Evolutionary conservation across 2,329 filamentous ascomycete genomes (phyloP), one percentile per base, ranked within the genome.

Genomic region (Capronia americana): DNA sequence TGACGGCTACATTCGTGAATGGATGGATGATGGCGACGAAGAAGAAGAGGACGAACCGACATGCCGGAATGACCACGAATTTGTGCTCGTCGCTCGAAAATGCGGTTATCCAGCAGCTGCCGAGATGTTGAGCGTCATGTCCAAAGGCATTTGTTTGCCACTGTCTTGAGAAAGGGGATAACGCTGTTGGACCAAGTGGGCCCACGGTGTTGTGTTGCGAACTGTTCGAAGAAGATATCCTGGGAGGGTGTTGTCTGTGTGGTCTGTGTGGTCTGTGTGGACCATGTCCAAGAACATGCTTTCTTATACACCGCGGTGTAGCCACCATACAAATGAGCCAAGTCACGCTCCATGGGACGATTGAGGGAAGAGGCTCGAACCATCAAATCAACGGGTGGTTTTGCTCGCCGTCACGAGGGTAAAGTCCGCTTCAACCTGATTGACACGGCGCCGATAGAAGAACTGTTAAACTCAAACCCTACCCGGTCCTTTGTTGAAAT

Each of bases 31-130:
- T n/a, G 61, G 62, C 34, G 61, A 63, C 34, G 51, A 64, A 4
- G 30, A 73, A 50, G 60, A 70, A 51, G 65, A 70, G 12, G 34
- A 48, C 23, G 53, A 76, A 32, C 71, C 72, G 28, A 63, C 60
- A 51, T 79, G 77, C 65, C 72, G 77, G 61, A 78, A 79, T 59
- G 76, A 78, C 61, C 69, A 74, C 65, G 76, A 79, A 64, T 78
- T 76, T 71, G 72, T 71, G 46, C 74, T 77, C 65, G 75, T 75
- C 58, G 71, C 72, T 50, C 58, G 69, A 41, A 60, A 61, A 24
- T 77, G 74, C 65, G 57, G 63, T n/a, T 57, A 58, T 20, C 20
- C n/a, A n/a, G 2, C 1, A 17, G 12, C 11, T 2, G 34, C 12
- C 20, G 3, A 44, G 14, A 2, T 4, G 6, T 10, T 57, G 20